phyloP scores from a whole-genome alignment of 306 rosid species.

The Arachis hypogaea region DNA sequence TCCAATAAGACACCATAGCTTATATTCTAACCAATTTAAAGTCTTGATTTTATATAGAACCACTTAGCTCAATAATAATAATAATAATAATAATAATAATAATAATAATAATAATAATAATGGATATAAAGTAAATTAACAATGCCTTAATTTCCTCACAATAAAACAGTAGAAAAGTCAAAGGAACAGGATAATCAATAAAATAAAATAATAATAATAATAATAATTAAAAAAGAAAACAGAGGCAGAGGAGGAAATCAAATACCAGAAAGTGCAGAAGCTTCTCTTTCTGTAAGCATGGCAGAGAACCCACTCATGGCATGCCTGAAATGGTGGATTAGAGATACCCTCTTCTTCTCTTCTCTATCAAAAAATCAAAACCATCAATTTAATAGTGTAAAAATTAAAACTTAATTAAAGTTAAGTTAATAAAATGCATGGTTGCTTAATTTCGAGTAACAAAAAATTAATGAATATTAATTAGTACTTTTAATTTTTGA shows the following conservation, averaged over 20 bases:
- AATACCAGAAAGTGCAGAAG: conserved; percentile 78
- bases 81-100: no score
- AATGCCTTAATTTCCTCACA: background rate
- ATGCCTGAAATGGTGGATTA: conserved; percentile 71
- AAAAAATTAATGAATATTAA: no score
- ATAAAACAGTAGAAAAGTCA: conserved; percentile 31
- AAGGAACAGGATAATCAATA: conserved; percentile 4
- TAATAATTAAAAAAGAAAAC: conserved; percentile 18
- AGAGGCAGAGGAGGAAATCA: conserved; percentile 21
- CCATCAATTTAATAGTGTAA: no score
- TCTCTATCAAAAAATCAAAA: conserved; percentile 47
- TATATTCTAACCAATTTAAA: conserved; percentile 23
- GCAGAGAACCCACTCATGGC: conserved; percentile 94
- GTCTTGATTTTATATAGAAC: no score
- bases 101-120: no score
- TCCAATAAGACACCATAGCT: conserved; percentile 12
- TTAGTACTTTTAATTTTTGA: no score
- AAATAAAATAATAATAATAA: background rate
- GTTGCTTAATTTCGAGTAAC: no score
- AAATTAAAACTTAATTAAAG: no score
- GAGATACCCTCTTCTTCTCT: conserved; percentile 60
- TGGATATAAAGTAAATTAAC: background rate
- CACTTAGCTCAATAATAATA: no score
- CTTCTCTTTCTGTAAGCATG: conserved; percentile 81
- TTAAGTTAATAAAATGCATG: no score